phyloP scores from a whole-genome alignment of 164 flowering plant species.

The Piper longum region DNA sequence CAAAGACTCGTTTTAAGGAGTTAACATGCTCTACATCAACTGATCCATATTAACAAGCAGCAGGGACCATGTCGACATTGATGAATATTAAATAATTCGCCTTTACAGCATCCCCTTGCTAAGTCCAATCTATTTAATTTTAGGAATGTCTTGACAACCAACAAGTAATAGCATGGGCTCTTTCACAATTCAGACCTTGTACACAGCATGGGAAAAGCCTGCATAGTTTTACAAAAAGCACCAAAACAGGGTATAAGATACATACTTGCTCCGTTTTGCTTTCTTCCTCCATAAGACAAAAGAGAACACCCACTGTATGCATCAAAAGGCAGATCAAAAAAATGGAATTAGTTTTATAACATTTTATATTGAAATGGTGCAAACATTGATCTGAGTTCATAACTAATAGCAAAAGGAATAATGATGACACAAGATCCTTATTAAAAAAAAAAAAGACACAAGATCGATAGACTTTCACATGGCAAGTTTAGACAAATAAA shows the following conservation, averaged over 20 bases:
- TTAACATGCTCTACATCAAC: neutral
- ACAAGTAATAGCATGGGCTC: too few species aligned
- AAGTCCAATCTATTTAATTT: too few species aligned
- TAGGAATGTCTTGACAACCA: too few species aligned
- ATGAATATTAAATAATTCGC: too few species aligned
- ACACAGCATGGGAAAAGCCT: too few species aligned
- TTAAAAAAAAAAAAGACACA: neutral
- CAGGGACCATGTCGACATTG: too few species aligned
- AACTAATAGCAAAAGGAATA: neutral
- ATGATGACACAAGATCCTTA: neutral
- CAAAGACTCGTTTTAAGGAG: neutral
- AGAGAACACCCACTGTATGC: conserved; percentile 60
- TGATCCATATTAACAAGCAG: too few species aligned
- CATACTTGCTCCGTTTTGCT: conserved; percentile 77
- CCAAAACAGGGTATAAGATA: neutral
- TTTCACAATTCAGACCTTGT: too few species aligned
- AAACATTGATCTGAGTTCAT: neutral
- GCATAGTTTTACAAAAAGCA: too few species aligned
- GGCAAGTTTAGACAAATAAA: neutral
- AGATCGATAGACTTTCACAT: neutral
- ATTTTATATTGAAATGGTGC: neutral
- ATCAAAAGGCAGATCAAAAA: neutral
- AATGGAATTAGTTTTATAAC: neutral
- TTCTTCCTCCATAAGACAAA: conserved; percentile 68
- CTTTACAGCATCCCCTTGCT: too few species aligned